A percentile compares a stretch with the other conserved stretches of the same genome.
phyloP scores from a whole-genome alignment of 2,329 filamentous ascomycete genomes.

The Phoma sp. region DNA sequence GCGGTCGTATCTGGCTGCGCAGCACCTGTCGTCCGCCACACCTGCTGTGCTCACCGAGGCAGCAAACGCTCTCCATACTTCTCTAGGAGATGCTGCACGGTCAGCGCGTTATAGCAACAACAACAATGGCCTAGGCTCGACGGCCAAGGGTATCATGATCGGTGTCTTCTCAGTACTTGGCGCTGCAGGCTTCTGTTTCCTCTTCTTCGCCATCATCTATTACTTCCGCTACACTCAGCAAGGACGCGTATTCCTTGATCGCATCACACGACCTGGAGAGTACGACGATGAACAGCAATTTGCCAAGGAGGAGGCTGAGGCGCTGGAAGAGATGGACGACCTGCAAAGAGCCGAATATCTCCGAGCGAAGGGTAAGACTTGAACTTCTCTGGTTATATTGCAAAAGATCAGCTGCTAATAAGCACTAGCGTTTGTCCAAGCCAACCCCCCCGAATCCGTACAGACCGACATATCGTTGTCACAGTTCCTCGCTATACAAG shows the following conservation, averaged over 20 bases:
- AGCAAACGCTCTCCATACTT: conserved; percentile 17
- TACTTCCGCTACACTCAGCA: conserved; percentile 90
- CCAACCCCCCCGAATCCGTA: conserved; percentile 91
- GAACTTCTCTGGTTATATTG: neutral
- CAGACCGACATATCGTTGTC: conserved; percentile 97
- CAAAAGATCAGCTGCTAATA: conserved; percentile 14
- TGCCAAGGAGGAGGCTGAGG: conserved; percentile 90
- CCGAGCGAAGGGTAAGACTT: conserved; percentile 82
- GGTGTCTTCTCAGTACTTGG: conserved; percentile 93
- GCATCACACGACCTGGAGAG: conserved; percentile 90
- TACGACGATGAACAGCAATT: conserved; percentile 98
- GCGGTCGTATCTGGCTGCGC: conserved; percentile 32
- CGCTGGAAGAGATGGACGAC: conserved; percentile 94
- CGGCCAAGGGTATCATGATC: conserved; percentile 84
- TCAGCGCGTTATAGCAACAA: conserved; percentile 31
- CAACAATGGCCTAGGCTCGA: conserved; percentile 53
- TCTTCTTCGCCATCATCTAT: conserved; percentile 83
- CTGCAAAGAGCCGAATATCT: conserved; percentile 88
- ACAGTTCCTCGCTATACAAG: conserved; percentile 96
- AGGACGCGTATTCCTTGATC: conserved; percentile 90
- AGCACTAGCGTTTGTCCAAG: conserved; percentile 81
- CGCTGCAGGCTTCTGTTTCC: conserved; percentile 81
- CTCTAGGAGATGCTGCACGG: conserved; percentile 34
- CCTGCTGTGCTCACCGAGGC: conserved; percentile 29
- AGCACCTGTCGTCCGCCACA: conserved; percentile 33